phyloP scores from a whole-genome alignment of 2,329 filamentous ascomycete species.

The Fonsecaea nubica region DNA sequence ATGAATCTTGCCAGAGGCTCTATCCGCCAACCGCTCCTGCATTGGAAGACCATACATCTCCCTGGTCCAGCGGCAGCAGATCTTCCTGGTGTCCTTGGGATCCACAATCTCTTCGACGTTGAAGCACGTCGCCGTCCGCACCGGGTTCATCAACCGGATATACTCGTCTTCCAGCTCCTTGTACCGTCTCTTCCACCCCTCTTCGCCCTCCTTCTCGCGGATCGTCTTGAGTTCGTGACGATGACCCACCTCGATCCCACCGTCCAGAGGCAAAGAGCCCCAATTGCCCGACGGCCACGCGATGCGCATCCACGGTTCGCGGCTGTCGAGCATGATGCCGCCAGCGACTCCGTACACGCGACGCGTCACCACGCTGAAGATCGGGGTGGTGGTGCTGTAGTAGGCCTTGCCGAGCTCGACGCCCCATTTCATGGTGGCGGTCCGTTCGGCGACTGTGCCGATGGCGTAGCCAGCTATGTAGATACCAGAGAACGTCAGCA shows the following conservation, averaged over 20 bases:
- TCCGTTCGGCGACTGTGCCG: slow-evolving; percentile 67
- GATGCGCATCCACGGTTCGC: slow-evolving; percentile 66
- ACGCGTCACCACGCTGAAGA: slow-evolving; percentile 68
- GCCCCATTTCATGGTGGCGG: slow-evolving; percentile 69
- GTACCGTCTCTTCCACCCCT: slow-evolving; percentile 62
- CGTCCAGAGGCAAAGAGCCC: slow-evolving; percentile 67
- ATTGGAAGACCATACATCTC: slow-evolving; percentile 64
- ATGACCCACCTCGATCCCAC: slow-evolving; percentile 70
- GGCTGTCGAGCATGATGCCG: slow-evolving; percentile 67
- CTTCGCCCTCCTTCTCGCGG: slow-evolving; percentile 58
- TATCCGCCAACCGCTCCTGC: slow-evolving; percentile 55
- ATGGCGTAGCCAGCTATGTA: slow-evolving; percentile 63
- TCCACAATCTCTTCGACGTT: slow-evolving; percentile 71
- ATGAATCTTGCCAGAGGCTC: slow-evolving; percentile 51
- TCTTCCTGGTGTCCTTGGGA: slow-evolving; percentile 63
- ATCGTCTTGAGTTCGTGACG: slow-evolving; percentile 61
- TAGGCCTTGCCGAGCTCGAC: slow-evolving; percentile 67
- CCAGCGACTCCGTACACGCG: slow-evolving; percentile 69
- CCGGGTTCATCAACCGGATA: slow-evolving; percentile 67
- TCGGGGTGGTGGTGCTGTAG: slow-evolving; percentile 66
- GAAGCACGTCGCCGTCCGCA: slow-evolving; percentile 68
- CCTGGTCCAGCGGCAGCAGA: slow-evolving; percentile 61
- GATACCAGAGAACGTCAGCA: slow-evolving; percentile 39
- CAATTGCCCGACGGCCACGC: slow-evolving; percentile 70
- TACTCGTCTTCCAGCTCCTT: slow-evolving; percentile 66